A percentile compares a stretch with the other conserved stretches of the same genome.
Conservation (phyloP, 2,329 filamentous ascomycete genomes). For the Dactylonectria macrodidyma region DNA sequence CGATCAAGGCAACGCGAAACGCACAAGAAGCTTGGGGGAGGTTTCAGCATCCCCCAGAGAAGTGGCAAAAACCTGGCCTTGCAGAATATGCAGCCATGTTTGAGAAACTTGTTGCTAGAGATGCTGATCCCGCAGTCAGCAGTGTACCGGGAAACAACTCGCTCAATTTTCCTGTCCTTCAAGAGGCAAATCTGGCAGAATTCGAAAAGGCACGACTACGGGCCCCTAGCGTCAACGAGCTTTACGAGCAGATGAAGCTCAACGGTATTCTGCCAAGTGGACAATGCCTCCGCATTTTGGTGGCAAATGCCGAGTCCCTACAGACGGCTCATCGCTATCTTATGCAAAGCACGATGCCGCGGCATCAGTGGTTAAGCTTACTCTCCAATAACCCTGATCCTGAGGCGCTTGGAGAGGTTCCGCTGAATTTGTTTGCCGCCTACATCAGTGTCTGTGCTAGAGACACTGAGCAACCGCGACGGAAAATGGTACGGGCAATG, state of each 20-base stretch:
- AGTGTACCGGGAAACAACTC: constrained; percentile 73
- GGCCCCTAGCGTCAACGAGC: constrained; percentile 70
- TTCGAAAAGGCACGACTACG: constrained; percentile 74
- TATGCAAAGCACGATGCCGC: constrained; percentile 55
- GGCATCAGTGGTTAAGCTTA: constrained; percentile 36
- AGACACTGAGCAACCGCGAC: constrained; percentile 38
- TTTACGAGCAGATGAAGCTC: constrained; percentile 72
- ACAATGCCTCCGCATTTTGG: constrained; percentile 67
- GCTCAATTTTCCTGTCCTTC: constrained; percentile 58
- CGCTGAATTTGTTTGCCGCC: constrained; percentile 60
- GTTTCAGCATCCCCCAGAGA: constrained; percentile 57
- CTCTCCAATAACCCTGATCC: constrained; percentile 43
- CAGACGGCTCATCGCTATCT: constrained; percentile 66
- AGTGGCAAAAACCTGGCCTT: constrained; percentile 53
- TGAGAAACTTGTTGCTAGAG: constrained; percentile 63
- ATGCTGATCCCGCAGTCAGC: constrained; percentile 44
- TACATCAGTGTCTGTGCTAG: constrained; percentile 60
- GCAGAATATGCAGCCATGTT: constrained; percentile 74
- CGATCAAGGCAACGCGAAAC: constrained; percentile 72
- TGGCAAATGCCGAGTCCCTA: constrained; percentile 66
- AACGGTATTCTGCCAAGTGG: constrained; percentile 64
- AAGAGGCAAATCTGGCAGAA: constrained; percentile 69
- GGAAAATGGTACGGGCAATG: constrained; percentile 52
- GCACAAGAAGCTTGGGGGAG: constrained; percentile 72
- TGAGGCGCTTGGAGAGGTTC: constrained; percentile 43